Evolutionary conservation across 441 rosid species (phyloP), one percentile per base, ranked within the genome.

Genomic region (Populus hybrid): DNA sequence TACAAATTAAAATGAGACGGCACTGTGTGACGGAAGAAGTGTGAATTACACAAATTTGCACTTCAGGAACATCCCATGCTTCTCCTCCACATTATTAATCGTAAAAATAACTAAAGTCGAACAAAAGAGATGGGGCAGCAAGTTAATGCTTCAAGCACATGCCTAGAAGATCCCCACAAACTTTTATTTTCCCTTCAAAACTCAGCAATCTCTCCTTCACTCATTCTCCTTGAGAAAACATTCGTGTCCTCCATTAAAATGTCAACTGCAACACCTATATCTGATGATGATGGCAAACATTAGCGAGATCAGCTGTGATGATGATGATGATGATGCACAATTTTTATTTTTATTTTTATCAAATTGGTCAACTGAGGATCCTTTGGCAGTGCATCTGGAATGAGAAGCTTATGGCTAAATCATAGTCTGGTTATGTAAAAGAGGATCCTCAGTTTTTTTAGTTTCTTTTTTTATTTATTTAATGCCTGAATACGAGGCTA

Each of bases 361-460:
- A 78, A 72, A 70, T 80, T 89, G 88, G 92, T 89, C 88, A 89
- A 83, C 92, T 85, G 59, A 54, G 24, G 77, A 84, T 63, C 89
- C 89, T 89, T 89, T 84, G 90, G 92, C 92, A 87, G 66, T 79
- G 36, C 70, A 67, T 67, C 70, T 67, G 3, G 18, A 67, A 67
- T 12, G 12, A 28, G 36, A 34, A 6, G 36, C 36, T 38, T 38
- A 38, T 38, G 42, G 42, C 42, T 38, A 3, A 38, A 38, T 8
- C 42, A 38, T 38, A 9, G 11, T 73, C 42, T 73, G 63, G 70
- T 30, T 73, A 36, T 66, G 61, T 23, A 26, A 42, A 16, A 78
- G 38, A 28, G 67, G 10, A 18, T 10, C 5, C 23, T 42, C 8
- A 2, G 11, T 38, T 38, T 38, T 38, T 38, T 0, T 3, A 38